These are phyloP conservation scores for Cyberlindnera bimundalis DNA, from an alignment of 805 yeast species.

Conservation along the genomic window DNA sequence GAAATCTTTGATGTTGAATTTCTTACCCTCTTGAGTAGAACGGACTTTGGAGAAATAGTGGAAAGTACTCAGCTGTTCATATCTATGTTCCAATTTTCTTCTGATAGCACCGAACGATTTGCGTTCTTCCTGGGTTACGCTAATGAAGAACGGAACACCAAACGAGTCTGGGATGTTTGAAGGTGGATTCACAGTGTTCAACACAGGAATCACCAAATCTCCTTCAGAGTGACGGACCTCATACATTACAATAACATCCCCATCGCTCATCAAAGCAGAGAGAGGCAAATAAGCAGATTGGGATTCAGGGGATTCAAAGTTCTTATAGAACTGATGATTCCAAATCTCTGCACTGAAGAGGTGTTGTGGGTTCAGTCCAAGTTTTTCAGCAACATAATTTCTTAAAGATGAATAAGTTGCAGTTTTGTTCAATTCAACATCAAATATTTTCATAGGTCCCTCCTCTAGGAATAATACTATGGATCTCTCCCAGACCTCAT, in stretches of 20 bases:
- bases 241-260: slow-evolving; percentile 68
- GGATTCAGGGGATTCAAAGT: slow-evolving; percentile 61
- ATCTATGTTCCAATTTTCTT: slow-evolving; percentile 49
- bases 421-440: slow-evolving; percentile 68
- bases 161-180: slow-evolving; percentile 47
- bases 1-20: slow-evolving; percentile 31
- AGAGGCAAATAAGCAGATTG: slow-evolving; percentile 53
- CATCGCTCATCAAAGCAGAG: slow-evolving; percentile 57
- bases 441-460: slow-evolving; percentile 49
- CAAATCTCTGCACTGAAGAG: slow-evolving; percentile 60
- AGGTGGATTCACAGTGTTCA: slow-evolving; percentile 42
- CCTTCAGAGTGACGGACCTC: slow-evolving; percentile 41
- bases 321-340: slow-evolving; percentile 62
- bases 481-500: slow-evolving; percentile 65
- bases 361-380: slow-evolving; percentile 33
- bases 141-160: slow-evolving; percentile 75
- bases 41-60: slow-evolving; percentile 31
- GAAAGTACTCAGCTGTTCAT: slow-evolving; percentile 46
- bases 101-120: slow-evolving; percentile 56
- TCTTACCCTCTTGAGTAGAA: slow-evolving; percentile 10
- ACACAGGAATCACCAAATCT: slow-evolving; percentile 58
- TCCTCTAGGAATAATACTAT: slow-evolving; percentile 60
- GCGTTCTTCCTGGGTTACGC: slow-evolving; percentile 49
- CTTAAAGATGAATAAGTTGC: slow-evolving; percentile 64
- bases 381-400: slow-evolving; percentile 51